Base-by-base conservation (phyloP, 768 basidiomycete species). In the Porpolomopsis calyptriformis region DNA sequence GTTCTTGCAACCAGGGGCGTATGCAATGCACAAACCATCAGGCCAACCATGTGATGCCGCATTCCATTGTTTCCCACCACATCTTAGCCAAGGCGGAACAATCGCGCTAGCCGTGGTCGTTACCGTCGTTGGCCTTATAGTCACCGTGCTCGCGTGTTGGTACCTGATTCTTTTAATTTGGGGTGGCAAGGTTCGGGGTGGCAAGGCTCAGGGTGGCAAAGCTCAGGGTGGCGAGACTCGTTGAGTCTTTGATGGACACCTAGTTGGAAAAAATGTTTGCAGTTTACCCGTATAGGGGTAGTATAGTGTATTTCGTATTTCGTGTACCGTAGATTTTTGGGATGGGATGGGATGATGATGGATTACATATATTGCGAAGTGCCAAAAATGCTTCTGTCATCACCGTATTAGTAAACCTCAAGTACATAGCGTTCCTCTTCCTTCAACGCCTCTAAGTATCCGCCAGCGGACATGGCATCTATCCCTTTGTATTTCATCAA, bases 341-440 rank as follows among this genome's bases (percentile, higher is more conserved):
- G n/a, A n/a, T n/a, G n/a, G n/a, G n/a, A n/a, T n/a, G n/a, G n/a
- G n/a, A n/a, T n/a, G n/a, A n/a, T n/a, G n/a, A n/a, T n/a, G n/a
- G n/a, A n/a, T n/a, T n/a, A n/a, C n/a, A n/a, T n/a, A n/a, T n/a
- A n/a, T n/a, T n/a, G n/a, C n/a, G n/a, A n/a, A n/a, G n/a, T n/a
- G n/a, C n/a, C n/a, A n/a, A n/a, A n/a, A n/a, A n/a, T n/a, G n/a
- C n/a, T n/a, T n/a, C n/a, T n/a, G n/a, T n/a, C n/a, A n/a, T n/a
- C n/a, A n/a, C n/a, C n/a, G n/a, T n/a, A n/a, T n/a, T n/a, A n/a
- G n/a, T n/a, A n/a, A n/a, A 89, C 96, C 77, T 99, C 96, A 19
- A 98, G 75, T 7, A 99, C 91, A 64, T 98, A 99, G 37, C 94
- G 82, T 64, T 98, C 96, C 56, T 92, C 90, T 62, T 93, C 94